These are phyloP conservation scores for Huntiella moniliformis DNA, from an alignment of 2,329 filamentous ascomycete genomes.

Conservation along the genomic window DNA sequence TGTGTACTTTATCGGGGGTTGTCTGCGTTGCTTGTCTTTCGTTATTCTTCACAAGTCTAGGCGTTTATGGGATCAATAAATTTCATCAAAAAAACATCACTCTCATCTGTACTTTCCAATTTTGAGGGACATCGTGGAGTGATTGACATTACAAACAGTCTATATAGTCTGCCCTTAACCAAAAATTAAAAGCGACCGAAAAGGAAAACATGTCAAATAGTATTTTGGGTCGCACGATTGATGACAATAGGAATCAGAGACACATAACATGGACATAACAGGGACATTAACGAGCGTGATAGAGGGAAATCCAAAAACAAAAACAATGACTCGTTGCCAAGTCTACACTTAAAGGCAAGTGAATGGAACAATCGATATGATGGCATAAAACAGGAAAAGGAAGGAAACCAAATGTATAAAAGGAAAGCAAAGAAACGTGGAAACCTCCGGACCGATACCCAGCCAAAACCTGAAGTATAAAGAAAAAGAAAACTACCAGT, in stretches of 20 bases:
- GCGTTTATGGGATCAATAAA: no score
- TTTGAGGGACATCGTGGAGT: no score
- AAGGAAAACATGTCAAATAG: no score
- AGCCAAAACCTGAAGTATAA: slow-evolving; percentile 1
- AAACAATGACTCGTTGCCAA: neutral
- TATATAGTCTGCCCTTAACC: no score
- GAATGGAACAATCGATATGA: neutral
- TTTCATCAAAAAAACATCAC: no score
- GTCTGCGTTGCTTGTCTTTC: no score
- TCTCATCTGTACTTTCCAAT: no score
- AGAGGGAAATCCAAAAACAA: slow-evolving; percentile 4
- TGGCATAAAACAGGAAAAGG: neutral
- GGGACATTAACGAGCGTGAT: slow-evolving; percentile 1
- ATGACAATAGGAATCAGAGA: neutral
- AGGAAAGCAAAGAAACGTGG: slow-evolving; percentile 2
- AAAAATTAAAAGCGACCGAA: no score
- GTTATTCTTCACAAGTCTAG: no score
- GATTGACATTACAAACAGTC: no score
- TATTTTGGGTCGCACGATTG: neutral
- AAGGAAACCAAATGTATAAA: slow-evolving; percentile 1
- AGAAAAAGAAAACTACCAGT: slow-evolving; percentile 2
- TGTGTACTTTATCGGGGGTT: no score
- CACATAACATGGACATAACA: neutral
- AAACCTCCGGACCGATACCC: neutral
- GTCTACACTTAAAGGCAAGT: neutral